phyloP scores from a whole-genome alignment of 2,329 filamentous ascomycete genomes.

The Alternaria sp. region DNA sequence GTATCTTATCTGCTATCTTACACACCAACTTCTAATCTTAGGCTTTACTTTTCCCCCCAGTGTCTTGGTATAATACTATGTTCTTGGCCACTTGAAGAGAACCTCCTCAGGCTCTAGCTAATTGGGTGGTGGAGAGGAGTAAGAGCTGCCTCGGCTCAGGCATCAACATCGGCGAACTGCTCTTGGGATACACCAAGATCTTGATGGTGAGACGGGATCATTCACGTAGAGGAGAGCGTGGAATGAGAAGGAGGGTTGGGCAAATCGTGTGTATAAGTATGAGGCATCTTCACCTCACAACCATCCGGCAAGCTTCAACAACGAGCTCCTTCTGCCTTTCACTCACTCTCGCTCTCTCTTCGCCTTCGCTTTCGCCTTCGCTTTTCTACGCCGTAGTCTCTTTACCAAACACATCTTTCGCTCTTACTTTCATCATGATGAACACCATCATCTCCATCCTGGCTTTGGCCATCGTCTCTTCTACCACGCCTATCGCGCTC shows the following conservation, averaged over 20 bases:
- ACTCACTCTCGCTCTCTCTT: not conserved
- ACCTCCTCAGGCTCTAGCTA: not conserved
- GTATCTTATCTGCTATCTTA: not conserved
- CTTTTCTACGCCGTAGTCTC: not conserved
- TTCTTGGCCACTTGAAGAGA: not conserved
- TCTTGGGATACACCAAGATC: not conserved
- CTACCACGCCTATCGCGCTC: not conserved
- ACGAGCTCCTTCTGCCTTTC: not conserved
- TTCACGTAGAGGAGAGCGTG: not conserved
- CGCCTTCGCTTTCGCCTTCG: not conserved
- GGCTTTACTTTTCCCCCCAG: not conserved
- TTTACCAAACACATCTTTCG: not conserved
- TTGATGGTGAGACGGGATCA: not conserved
- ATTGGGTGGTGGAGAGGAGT: not conserved
- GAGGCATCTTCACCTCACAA: not conserved
- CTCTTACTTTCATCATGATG: not conserved
- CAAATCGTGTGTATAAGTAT: not conserved
- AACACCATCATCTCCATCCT: not conserved
- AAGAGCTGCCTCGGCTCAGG: not conserved
- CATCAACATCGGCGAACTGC: not conserved
- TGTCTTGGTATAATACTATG: not conserved
- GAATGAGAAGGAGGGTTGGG: not conserved
- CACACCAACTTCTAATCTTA: not conserved
- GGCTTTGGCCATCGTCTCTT: slow-evolving; percentile 1
- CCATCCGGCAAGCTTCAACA: not conserved